phyloP scores from a whole-genome alignment of 2,329 filamentous ascomycete species.

The Rhynchosporium secalis region DNA sequence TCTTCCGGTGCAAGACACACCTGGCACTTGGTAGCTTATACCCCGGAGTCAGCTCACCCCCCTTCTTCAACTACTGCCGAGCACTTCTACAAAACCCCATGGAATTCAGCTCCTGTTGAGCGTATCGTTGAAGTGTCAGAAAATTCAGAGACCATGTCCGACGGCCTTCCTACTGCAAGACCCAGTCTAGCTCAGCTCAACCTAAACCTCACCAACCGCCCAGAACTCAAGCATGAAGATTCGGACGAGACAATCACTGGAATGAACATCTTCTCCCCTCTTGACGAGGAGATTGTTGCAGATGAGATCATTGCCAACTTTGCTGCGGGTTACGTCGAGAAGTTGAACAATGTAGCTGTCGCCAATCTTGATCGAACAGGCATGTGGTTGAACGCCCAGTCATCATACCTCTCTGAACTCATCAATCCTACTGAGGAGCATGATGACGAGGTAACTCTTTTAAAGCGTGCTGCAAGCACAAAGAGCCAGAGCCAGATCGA shows the following conservation, averaged over 20 bases:
- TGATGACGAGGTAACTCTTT: constrained; percentile 37
- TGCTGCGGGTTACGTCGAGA: constrained; percentile 72
- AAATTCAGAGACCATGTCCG: constrained; percentile 50
- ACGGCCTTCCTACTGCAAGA: constrained; percentile 68
- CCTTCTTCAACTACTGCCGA: constrained; percentile 91
- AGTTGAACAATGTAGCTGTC: constrained; percentile 68
- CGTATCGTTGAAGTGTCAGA: constrained; percentile 65
- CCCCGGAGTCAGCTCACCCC: constrained; percentile 55
- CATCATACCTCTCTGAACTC: constrained; percentile 70
- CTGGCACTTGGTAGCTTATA: constrained; percentile 67
- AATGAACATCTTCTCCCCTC: constrained; percentile 30
- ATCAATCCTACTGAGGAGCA: constrained; percentile 54
- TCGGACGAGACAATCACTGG: constrained; percentile 44
- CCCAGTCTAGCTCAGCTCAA: constrained; percentile 48
- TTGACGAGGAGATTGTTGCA: constrained; percentile 54
- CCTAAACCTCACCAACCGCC: constrained; percentile 38
- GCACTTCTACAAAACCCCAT: constrained; percentile 85
- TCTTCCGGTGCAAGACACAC: constrained; percentile 74
- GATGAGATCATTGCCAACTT: constrained; percentile 70
- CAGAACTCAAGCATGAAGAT: constrained; percentile 38
- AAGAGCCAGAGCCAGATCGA: constrained; percentile 29
- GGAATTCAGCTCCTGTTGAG: constrained; percentile 62
- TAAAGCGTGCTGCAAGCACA: constrained; percentile 36
- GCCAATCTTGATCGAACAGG: constrained; percentile 83
- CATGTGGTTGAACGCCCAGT: constrained; percentile 82